A percentile compares a stretch with the other conserved stretches of the same genome.
Evolutionary conservation across 257 asterid species (phyloP).

Genomic region (Solanum pimpinellifolium): DNA sequence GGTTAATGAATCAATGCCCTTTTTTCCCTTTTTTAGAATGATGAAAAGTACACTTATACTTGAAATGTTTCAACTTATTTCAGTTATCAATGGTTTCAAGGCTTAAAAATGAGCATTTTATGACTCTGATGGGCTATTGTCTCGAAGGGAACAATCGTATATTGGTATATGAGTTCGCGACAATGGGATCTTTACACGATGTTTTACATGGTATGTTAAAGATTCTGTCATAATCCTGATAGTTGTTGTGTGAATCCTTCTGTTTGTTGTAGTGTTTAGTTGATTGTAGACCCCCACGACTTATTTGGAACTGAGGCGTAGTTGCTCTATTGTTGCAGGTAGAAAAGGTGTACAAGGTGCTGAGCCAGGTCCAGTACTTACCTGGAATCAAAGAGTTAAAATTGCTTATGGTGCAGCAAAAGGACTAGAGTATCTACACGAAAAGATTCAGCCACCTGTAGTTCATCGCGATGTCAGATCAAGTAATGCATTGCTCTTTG

Average conservation of each 20-base stretch:
- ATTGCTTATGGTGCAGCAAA: slow-evolving; percentile 86
- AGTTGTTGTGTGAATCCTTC: background rate
- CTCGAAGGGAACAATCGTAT: slow-evolving; percentile 53
- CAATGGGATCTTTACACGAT: slow-evolving; percentile 76
- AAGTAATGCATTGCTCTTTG: slow-evolving; percentile 81
- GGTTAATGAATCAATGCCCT: slow-evolving; percentile 14
- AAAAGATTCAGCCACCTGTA: slow-evolving; percentile 72
- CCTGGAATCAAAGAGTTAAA: slow-evolving; percentile 83
- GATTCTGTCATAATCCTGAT: background rate
- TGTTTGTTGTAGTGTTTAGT: background rate
- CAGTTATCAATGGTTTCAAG: slow-evolving; percentile 80
- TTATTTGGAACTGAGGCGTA: background rate
- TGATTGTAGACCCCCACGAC: background rate
- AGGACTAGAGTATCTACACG: slow-evolving; percentile 84
- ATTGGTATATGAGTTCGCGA: slow-evolving; percentile 65
- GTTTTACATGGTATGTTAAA: slow-evolving; percentile 59
- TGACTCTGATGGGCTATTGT: slow-evolving; percentile 66
- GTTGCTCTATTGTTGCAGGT: slow-evolving; percentile 21
- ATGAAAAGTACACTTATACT: background rate
- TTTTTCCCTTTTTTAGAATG: background rate
- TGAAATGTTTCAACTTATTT: background rate
- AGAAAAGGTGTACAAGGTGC: slow-evolving; percentile 94
- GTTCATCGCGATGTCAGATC: slow-evolving; percentile 91
- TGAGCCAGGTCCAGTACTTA: slow-evolving; percentile 83
- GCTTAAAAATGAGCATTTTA: slow-evolving; percentile 63